phyloP scores from a whole-genome alignment of 2,329 filamentous ascomycete genomes.

The Myriangium duriaei region DNA sequence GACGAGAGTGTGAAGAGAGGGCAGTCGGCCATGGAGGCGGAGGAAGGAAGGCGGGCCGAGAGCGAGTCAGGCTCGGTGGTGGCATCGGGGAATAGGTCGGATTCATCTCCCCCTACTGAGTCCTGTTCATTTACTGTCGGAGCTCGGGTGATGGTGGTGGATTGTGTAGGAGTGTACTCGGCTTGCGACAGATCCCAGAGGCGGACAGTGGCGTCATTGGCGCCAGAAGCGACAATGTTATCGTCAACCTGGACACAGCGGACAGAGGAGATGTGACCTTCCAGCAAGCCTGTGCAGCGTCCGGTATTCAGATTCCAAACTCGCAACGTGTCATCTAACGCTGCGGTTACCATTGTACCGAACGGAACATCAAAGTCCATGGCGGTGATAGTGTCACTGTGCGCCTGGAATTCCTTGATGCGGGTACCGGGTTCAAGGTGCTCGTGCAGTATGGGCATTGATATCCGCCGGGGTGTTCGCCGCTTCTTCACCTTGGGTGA shows the following conservation, averaged over 20 bases:
- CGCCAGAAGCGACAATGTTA: conserved; percentile 88
- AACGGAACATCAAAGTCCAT: conserved; percentile 97
- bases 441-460: conserved; percentile 91
- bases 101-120: conserved; percentile 35
- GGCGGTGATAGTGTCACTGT: conserved; percentile 76
- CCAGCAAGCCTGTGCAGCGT: conserved; percentile 78
- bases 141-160: conserved; percentile 33
- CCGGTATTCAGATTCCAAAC: conserved; percentile 96
- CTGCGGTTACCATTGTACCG: conserved; percentile 83
- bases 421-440: conserved; percentile 81
- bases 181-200: conserved; percentile 90
- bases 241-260: conserved; percentile 87
- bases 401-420: conserved; percentile 80
- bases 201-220: conserved; percentile 84
- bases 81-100: conserved; percentile 18
- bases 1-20: conserved; percentile 77
- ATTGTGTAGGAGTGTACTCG: conserved; percentile 61
- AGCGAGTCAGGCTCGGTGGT: conserved; percentile 13
- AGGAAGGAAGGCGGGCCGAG: conserved; percentile 41
- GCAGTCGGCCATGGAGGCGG: conserved; percentile 78
- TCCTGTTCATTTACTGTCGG: not conserved
- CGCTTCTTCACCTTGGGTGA: conserved; percentile 41
- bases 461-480: conserved; percentile 55
- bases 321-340: conserved; percentile 81
- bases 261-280: conserved; percentile 91